Percentiles rank a stretch among this genome's conserved stretches.
These are phyloP conservation scores for Xylariaceae sp. DNA, from an alignment of 2,329 filamentous ascomycete genomes.

Conservation along the genomic window DNA sequence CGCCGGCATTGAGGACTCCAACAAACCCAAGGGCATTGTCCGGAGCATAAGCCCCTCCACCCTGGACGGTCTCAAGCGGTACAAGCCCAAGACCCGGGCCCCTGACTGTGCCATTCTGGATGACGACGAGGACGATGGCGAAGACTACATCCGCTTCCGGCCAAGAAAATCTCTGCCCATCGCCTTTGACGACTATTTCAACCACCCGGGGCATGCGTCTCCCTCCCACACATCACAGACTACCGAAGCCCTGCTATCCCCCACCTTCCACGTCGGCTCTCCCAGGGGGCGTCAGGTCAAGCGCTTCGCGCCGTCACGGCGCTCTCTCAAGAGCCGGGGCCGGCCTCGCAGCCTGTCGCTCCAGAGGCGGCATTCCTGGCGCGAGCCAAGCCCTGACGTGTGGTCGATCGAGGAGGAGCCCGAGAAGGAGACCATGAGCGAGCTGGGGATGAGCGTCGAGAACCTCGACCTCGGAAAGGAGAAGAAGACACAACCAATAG, in stretches of 20 bases:
- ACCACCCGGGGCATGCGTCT: constrained; percentile 25
- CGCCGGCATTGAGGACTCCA: constrained; percentile 48
- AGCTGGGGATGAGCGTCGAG: constrained; percentile 29
- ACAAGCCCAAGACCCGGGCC: constrained; percentile 32
- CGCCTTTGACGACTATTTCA: constrained; percentile 34
- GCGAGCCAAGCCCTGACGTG: constrained; percentile 51
- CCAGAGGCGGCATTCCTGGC: constrained; percentile 43
- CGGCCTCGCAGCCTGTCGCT: constrained; percentile 25
- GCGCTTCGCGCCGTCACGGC: constrained; percentile 24
- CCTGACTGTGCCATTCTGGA: constrained; percentile 35
- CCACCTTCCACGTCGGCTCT: constrained; percentile 25
- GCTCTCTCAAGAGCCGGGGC: constrained; percentile 26
- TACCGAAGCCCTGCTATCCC: constrained; percentile 26
- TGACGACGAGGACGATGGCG: constrained; percentile 34
- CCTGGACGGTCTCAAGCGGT: constrained; percentile 40
- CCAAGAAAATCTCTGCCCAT: constrained; percentile 34
- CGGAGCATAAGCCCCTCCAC: constrained; percentile 51
- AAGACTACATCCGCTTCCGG: constrained; percentile 43
- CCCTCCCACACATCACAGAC: constrained; percentile 22
- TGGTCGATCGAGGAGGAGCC: constrained; percentile 54
- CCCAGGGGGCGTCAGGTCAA: constrained; percentile 19
- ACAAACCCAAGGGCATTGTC: constrained; percentile 36
- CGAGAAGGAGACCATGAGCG: constrained; percentile 43
- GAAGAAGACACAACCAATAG: constrained; percentile 26
- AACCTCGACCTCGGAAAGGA: constrained; percentile 20